Base-by-base conservation (phyloP, 2,329 filamentous ascomycete species). In the Orbilia ellipsospora region DNA sequence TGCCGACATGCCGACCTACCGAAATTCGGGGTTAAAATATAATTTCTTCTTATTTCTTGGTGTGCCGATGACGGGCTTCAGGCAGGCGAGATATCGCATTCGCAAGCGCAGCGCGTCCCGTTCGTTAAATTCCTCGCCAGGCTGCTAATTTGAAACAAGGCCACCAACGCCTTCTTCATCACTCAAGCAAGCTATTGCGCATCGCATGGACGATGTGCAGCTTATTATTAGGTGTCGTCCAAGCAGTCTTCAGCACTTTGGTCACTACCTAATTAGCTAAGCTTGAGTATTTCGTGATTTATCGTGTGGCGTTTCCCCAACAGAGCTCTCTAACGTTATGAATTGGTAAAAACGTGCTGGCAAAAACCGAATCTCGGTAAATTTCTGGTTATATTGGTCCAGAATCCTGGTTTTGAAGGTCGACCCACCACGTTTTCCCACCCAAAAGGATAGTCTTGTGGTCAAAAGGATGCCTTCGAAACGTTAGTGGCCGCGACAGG, bases 261-360 rank as follows among this genome's bases (percentile, higher is more conserved):
- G 31, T 36, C 31, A 36, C 31, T 66, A 66, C 51, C 48, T 66
- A 65, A 56, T 50, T 36, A 36, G 6, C 23, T 23, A 23, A 23
- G 23, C 44, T 66, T 51, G 51, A 16, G 10, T 45, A 57, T 56
- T 48, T 57, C 42, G 26, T 66, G 62, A 66, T 66, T 57, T n/a
- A 36, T 36, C 31, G 20, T 20, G 62, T 66, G 62, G 62, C 62
- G 62, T 57, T 66, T 66, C 23, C 16, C 20, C 23, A 10, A 44
- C 20, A 48, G 48, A 52, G 48, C 48, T 52, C 48, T 18, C 23
- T 68, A 68, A 68, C 64, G 64, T 68, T 68, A 67, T 26, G 16
- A 48, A 36, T 36, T 2, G 31, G 1, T 4, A 36, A 7, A 2
- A 36, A 36, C 31, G 10, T 36, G 31, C 31, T 36, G 31, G 31